Base-by-base conservation (phyloP, 345 rosid genomes). In the Ceriops zippeliana region DNA sequence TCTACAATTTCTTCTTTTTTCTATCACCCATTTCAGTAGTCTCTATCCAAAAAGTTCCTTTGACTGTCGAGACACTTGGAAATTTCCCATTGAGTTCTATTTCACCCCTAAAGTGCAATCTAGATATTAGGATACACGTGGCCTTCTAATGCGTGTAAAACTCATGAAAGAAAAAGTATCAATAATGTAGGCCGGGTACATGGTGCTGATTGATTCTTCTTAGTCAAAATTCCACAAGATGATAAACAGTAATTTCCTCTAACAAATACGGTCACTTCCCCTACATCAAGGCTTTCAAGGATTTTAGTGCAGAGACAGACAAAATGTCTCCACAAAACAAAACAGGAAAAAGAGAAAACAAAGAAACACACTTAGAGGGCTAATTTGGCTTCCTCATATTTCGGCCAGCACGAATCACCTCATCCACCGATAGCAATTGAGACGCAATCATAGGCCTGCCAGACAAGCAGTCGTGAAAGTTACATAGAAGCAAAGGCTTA, bases 301-400 rank as follows among this genome's bases (percentile, higher is more conserved):
- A 56, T 26, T 38, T 47, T 51, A 9, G 46, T 54, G 28, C 68
- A 56, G 3, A 56, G 3, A 15, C 5, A 47, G 10, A 26, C 66
- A 61, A 52, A 26, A 52, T 19, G 53, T 67, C 56, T 27, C 56
- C 53, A 7, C 2, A 31, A 49, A 30, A 28, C 62, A 34, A 46
- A 28, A 65, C 28, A 56, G 59, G 49, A 22, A 24, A 56, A 24
- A 19, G 2, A 53, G 17, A 7, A 28, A 65, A 58, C 26, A 35
- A 32, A 2, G 24, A 20, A 30, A 7, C 59, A 58, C 54, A 2
- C 42, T 30, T 30, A 17, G 21, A 24, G 6, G 63, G 7, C 62
- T 84, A 90, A 77, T 69, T 86, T 73, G 98, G 98, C 84, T 91
- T 93, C 83, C 97, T 82, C 98, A 93, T 93, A 73, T 93, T 93